Evolutionary conservation across 2,329 filamentous ascomycete genomes (phyloP).

Genomic region (Mycosphaerella arachidis): DNA sequence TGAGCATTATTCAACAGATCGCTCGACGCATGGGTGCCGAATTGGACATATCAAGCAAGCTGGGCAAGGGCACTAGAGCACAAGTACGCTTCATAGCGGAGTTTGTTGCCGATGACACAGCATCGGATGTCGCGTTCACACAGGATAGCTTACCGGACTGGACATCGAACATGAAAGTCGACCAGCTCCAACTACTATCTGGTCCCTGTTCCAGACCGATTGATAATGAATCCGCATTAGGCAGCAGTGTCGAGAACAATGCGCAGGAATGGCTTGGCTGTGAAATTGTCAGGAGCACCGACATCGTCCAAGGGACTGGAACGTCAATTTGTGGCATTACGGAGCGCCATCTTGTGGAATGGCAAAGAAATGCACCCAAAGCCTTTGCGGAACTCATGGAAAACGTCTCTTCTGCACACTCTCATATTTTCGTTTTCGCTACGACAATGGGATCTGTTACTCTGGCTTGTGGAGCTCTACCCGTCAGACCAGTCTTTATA

Average conservation of each 20-base stretch:
- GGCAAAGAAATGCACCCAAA: background rate
- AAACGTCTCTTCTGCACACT: background rate
- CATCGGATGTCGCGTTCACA: background rate
- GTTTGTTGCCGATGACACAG: background rate
- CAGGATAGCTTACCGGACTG: background rate
- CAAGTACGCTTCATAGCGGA: background rate
- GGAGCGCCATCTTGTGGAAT: background rate
- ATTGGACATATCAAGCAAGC: constrained; percentile 26
- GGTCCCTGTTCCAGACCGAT: background rate
- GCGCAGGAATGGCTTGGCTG: background rate
- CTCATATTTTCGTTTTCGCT: background rate
- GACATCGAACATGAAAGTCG: background rate
- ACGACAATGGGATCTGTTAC: background rate
- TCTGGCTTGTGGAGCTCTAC: background rate
- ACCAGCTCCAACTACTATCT: background rate
- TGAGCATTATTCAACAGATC: constrained; percentile 32
- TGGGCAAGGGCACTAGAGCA: background rate
- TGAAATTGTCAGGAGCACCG: background rate
- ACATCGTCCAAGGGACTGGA: background rate
- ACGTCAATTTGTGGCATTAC: background rate
- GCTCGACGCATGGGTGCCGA: constrained; percentile 25
- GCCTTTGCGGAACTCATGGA: background rate
- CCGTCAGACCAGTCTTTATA: constrained; percentile 9
- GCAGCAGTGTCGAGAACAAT: background rate
- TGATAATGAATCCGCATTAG: background rate